Evolutionary conservation across 345 rosid species (phyloP).

Genomic region (Pugionium cornutum): DNA sequence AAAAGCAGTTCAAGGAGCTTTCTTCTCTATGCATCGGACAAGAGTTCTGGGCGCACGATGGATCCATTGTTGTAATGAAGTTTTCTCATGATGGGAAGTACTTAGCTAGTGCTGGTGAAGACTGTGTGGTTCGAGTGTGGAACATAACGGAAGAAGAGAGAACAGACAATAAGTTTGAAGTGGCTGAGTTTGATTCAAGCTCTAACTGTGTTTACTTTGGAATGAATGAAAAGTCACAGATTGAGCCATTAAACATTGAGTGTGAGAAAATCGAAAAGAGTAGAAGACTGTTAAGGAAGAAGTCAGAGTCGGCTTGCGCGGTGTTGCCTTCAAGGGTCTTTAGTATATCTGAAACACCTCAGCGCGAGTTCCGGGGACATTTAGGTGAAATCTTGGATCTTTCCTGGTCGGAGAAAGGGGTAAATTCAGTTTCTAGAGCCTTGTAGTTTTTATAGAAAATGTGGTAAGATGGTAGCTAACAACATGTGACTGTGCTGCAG

Average conservation of each 20-base stretch:
- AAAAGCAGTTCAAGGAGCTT: conserved; percentile 63
- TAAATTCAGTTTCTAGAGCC: conserved; percentile 36
- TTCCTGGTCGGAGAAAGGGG: conserved; percentile 80
- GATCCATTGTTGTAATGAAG: conserved; percentile 72
- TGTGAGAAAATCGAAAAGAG: conserved; percentile 43
- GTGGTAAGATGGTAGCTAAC: conserved; percentile 15
- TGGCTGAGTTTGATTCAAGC: conserved; percentile 51
- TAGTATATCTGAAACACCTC: conserved; percentile 59
- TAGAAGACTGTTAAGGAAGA: conserved; percentile 47
- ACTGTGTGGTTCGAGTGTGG: conserved; percentile 73
- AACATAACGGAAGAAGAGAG: conserved; percentile 61
- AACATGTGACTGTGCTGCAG: conserved; percentile 42
- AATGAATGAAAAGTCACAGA: conserved; percentile 51
- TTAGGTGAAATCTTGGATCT: conserved; percentile 68
- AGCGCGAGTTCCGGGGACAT: conserved; percentile 72
- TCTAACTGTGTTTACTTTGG: conserved; percentile 49
- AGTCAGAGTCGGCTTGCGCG: conserved; percentile 61
- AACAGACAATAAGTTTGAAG: conserved; percentile 43
- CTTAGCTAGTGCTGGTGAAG: conserved; percentile 79
- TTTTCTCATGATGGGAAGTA: conserved; percentile 70
- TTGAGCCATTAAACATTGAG: conserved; percentile 50
- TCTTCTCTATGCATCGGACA: conserved; percentile 69
- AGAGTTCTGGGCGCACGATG: conserved; percentile 70
- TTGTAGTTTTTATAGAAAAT: background rate
- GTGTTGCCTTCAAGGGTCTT: conserved; percentile 68